Evolutionary conservation across 2,329 filamentous ascomycete genomes (phyloP).

Genomic region (Colletotrichum graminicola): DNA sequence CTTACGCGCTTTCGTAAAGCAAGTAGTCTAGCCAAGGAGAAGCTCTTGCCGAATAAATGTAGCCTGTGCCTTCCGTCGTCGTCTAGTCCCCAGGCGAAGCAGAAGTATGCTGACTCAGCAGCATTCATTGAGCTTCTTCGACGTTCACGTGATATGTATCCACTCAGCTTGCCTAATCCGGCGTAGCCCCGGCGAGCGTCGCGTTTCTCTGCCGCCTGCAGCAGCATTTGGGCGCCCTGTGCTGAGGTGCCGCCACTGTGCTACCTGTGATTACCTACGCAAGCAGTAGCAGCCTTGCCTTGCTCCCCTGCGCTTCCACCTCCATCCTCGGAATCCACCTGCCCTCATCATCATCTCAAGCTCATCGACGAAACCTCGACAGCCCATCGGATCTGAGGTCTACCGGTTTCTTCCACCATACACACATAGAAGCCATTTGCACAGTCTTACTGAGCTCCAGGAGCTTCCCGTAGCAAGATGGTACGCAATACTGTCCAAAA

Average conservation of each 20-base stretch:
- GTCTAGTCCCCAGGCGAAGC: background rate
- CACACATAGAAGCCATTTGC: background rate
- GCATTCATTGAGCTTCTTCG: rapidly evolving
- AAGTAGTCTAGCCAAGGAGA: background rate
- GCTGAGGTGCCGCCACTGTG: slow-evolving; percentile 5
- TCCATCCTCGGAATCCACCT: slow-evolving; percentile 47
- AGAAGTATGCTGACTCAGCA: background rate
- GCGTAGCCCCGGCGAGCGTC: slow-evolving; percentile 52
- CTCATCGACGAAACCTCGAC: slow-evolving; percentile 10
- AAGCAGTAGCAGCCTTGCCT: slow-evolving; percentile 41
- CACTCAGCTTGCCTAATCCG: background rate
- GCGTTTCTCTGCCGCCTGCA: slow-evolving; percentile 61
- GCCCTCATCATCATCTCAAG: slow-evolving; percentile 36
- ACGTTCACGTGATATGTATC: background rate
- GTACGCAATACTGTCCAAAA: slow-evolving; percentile 41
- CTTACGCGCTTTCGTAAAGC: too few relatives aligned
- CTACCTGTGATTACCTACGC: slow-evolving; percentile 36
- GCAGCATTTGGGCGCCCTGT: slow-evolving; percentile 28
- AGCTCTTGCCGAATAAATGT: background rate
- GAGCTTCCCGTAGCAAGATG: slow-evolving; percentile 46
- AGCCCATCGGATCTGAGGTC: background rate
- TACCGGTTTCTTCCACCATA: background rate
- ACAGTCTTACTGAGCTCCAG: slow-evolving; percentile 22
- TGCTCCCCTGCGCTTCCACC: slow-evolving; percentile 50
- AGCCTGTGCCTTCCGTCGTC: background rate